Evolutionary conservation across 352 stramenopile genomes (phyloP).

Genomic region (Phytopythium ostracodes): DNA sequence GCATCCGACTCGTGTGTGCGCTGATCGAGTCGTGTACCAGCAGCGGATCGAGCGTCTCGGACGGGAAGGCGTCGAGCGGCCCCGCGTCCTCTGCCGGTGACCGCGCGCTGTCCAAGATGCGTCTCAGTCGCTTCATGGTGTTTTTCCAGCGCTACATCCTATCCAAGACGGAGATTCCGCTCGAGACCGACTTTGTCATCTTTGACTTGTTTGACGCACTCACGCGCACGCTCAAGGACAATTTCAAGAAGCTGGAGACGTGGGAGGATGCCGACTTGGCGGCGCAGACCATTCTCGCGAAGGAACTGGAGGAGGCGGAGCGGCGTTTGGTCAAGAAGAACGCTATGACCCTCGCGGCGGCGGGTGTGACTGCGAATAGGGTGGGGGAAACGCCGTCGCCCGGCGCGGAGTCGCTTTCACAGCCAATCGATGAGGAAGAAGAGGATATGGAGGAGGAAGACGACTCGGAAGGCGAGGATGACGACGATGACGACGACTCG

Average conservation of each 20-base stretch:
- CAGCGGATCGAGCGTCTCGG: slow-evolving; percentile 10
- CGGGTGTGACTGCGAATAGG: slow-evolving; percentile 27
- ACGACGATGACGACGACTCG: slow-evolving; percentile 27
- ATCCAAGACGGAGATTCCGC: slow-evolving; percentile 91
- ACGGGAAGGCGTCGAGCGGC: slow-evolving; percentile 5
- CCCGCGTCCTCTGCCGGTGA: slow-evolving; percentile 55
- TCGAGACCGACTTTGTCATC: slow-evolving; percentile 93
- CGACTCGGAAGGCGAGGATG: slow-evolving; percentile 40
- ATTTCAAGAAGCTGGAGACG: slow-evolving; percentile 64
- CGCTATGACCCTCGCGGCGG: slow-evolving; percentile 13
- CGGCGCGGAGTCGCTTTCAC: slow-evolving; percentile 31
- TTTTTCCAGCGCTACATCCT: slow-evolving; percentile 97
- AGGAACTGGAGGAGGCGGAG: slow-evolving; percentile 69
- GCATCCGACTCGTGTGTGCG: slow-evolving; percentile 92
- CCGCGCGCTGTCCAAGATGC: slow-evolving; percentile 74
- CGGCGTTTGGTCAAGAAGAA: slow-evolving; percentile 63
- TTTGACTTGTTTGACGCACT: slow-evolving; percentile 80
- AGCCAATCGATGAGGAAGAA: slow-evolving; percentile 36
- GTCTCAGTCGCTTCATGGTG: slow-evolving; percentile 87
- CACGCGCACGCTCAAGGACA: slow-evolving; percentile 44
- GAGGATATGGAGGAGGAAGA: slow-evolving; percentile 47
- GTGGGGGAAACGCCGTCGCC: slow-evolving; percentile 18
- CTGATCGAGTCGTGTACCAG: slow-evolving; percentile 88
- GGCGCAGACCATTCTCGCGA: slow-evolving; percentile 45
- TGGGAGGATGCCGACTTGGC: slow-evolving; percentile 74